Evolutionary conservation across 2,329 filamentous ascomycete genomes (phyloP).

Genomic region (Cytospora schulzeri): DNA sequence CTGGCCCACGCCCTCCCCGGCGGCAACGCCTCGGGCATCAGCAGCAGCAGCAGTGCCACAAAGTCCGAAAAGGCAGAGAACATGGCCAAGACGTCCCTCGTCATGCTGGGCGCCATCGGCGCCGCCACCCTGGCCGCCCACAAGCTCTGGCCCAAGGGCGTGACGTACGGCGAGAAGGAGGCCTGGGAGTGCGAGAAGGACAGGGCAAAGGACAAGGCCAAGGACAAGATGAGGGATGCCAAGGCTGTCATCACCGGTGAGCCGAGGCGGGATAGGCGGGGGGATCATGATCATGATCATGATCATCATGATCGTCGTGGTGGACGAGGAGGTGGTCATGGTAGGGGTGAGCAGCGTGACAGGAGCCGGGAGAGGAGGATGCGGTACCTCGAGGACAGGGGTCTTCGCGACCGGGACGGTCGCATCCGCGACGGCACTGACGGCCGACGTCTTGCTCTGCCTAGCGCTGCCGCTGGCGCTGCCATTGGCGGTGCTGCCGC

Average conservation of each 20-base stretch:
- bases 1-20: conserved; percentile 17
- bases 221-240: conserved; percentile 21
- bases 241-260: conserved; percentile 11
- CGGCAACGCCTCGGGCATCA: conserved; percentile 14
- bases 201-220: conserved; percentile 22
- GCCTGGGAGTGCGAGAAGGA: conserved; percentile 36
- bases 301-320: background rate
- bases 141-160: conserved; percentile 44
- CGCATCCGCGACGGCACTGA: background rate
- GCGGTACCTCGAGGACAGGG: conserved; percentile 17
- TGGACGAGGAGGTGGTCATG: background rate
- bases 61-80: conserved; percentile 28
- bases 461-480: conserved; percentile 9
- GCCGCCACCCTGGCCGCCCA: conserved; percentile 41
- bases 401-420: conserved; percentile 3
- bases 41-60: conserved; percentile 5
- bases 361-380: conserved; percentile 13
- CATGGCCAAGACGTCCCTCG: conserved; percentile 38
- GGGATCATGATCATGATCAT: background rate
- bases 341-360: conserved; percentile 16
- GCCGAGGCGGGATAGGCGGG: conserved; percentile 21
- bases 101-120: conserved; percentile 43
- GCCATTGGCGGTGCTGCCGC: background rate
- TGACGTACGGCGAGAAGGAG: conserved; percentile 42
- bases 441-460: background rate